Conservation (phyloP, 495 filamentous ascomycete species). For the Hypoxylon subgilvum region DNA sequence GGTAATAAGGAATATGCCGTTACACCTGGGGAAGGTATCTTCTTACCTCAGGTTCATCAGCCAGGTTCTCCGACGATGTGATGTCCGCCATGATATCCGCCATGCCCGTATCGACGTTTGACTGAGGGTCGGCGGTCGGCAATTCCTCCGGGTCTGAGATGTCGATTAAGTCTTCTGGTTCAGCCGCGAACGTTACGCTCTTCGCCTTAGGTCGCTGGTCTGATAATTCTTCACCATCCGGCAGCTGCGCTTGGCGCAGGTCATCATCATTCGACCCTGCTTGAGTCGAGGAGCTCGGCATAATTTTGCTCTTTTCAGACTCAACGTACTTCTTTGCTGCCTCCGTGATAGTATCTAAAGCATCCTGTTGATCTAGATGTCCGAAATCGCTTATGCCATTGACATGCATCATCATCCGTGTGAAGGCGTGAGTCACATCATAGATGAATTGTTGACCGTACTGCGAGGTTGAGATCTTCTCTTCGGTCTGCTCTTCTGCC, state of each 20-base stretch:
- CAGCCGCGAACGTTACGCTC: constrained; percentile 36
- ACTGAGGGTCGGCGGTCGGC: too few species aligned
- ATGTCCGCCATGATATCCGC: too few species aligned
- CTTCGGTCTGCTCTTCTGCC: constrained; percentile 35
- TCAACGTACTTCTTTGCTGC: constrained; percentile 55
- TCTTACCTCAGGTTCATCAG: too few species aligned
- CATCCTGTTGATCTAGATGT: constrained; percentile 42
- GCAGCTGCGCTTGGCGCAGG: background rate
- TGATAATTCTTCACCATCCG: background rate
- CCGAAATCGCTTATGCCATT: constrained; percentile 37
- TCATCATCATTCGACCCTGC: background rate
- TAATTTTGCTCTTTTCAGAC: constrained; percentile 29
- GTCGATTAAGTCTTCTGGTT: constrained; percentile 57
- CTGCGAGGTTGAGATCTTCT: constrained; percentile 27
- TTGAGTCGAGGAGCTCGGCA: background rate
- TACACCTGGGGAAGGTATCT: too few species aligned
- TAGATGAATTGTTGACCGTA: constrained; percentile 49
- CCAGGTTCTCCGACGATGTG: too few species aligned
- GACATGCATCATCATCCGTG: constrained; percentile 43
- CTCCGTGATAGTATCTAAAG: constrained; percentile 50
- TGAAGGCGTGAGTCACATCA: constrained; percentile 47
- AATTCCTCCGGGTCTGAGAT: constrained; percentile 51
- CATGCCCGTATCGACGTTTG: too few species aligned
- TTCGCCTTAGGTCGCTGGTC: constrained; percentile 26
- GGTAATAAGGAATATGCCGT: too few species aligned